Conservation (phyloP, 2,329 filamentous ascomycete species). For the Periconia digitata region DNA sequence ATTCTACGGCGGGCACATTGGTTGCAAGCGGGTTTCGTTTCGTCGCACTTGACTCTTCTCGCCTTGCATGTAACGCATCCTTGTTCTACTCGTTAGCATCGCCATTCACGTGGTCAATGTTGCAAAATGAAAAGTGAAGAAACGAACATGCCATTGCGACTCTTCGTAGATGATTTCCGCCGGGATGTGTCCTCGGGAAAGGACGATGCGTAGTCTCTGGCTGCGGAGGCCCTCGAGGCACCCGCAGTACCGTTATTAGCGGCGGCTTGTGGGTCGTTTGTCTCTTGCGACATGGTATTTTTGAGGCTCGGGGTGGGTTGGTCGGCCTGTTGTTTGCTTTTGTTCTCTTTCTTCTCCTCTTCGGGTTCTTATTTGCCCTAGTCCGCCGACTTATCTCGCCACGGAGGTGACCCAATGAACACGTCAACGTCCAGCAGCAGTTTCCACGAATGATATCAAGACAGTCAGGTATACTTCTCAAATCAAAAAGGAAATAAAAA, state of each 20-base stretch:
- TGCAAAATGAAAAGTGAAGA: constrained; percentile 5
- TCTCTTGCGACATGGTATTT: neutral
- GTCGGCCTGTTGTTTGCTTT: neutral
- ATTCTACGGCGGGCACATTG: constrained; percentile 68
- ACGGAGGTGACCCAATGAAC: neutral
- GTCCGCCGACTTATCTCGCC: too few species aligned
- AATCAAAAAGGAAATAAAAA: neutral
- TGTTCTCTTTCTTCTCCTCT: neutral
- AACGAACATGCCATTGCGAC: constrained; percentile 64
- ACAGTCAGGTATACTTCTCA: neutral
- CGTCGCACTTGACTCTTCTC: constrained; percentile 71
- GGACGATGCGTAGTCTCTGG: neutral
- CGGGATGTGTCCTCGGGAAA: constrained; percentile 4
- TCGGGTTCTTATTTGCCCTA: too few species aligned
- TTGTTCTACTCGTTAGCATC: constrained; percentile 31
- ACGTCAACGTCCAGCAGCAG: neutral
- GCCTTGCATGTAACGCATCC: constrained; percentile 73
- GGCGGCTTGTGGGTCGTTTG: neutral
- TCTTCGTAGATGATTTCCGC: constrained; percentile 55
- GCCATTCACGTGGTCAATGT: neutral
- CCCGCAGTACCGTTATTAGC: neutral
- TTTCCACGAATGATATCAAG: neutral
- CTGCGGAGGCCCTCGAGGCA: neutral
- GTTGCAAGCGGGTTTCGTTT: constrained; percentile 66
- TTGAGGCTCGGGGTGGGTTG: too few species aligned